Base-by-base conservation (phyloP, 345 rosid species). In the Reutealis trisperma region DNA sequence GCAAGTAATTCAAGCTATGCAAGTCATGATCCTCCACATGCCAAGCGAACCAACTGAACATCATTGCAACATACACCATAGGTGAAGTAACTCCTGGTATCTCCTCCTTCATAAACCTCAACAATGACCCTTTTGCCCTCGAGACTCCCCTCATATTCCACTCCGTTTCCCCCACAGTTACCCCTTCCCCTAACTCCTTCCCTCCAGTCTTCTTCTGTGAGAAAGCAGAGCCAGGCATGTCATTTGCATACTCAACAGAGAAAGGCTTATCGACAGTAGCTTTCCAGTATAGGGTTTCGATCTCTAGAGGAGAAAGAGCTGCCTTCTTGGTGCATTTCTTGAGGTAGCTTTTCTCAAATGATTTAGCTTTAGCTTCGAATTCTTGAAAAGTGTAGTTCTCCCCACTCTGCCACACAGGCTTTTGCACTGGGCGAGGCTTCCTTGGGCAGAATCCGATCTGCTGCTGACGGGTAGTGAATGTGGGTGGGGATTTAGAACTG, bases 31-130 rank as follows among this genome's bases (percentile, higher is more conserved):
- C 99, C 86, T 96, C 99, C 1, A 90, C 97, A 77, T 96, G 99
- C 99, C 99, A 96, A 84, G 99, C 99, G 67, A 93, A 96, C 99
- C 98, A 96, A 80, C 99, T 96, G 79, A 96, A 96, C 90, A 93
- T 80, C 98, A 96, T 96, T 45, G 98, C 99, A 45, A 96, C 58
- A 74, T 96, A 96, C 47, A 96, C 93, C 99, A 96, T 96, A 0
- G 99, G 98, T 14, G 99, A 96, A 65, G 99, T 96, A 47, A 93
- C 99, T 44, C 99, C 99, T 3, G 97, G 99, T 75, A 96, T 96
- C 82, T 93, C 99, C 81, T 96, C 99, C 75, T 93, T 96, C 98
- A 96, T 96, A 75, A 91, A 93, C 90, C 87, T 93, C 83, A 96
- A 85, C 88, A 96, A 77, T 1, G 99, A 96, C 47, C 95, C 93